Percentiles rank a stretch among this genome's conserved stretches.
phyloP scores from a whole-genome alignment of 2,329 filamentous ascomycete species.

The Pseudogymnoascus sp. region DNA sequence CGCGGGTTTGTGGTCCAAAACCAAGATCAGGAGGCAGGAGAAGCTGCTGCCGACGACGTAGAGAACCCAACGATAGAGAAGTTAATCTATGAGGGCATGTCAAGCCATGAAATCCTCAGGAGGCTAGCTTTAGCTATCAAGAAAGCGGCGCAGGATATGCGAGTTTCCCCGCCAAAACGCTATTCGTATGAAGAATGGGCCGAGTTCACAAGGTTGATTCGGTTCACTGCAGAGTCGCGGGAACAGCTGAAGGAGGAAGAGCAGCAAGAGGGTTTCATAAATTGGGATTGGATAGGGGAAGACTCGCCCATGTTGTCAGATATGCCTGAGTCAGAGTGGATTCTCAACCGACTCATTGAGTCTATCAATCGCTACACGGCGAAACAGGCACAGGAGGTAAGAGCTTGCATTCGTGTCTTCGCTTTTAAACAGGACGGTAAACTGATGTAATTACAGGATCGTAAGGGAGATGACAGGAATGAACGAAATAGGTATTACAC shows the following conservation, averaged over 20 bases:
- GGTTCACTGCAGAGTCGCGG: constrained; percentile 40
- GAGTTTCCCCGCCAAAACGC: constrained; percentile 39
- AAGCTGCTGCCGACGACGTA: constrained; percentile 14
- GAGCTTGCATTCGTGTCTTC: not conserved
- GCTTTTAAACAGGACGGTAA: not conserved
- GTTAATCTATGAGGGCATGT: constrained; percentile 9
- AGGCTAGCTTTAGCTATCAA: constrained; percentile 53
- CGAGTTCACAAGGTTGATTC: constrained; percentile 57
- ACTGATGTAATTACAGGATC: not conserved
- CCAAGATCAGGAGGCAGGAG: constrained; percentile 27
- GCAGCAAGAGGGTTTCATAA: constrained; percentile 52
- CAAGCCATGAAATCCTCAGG: constrained; percentile 41
- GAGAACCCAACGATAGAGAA: constrained; percentile 14
- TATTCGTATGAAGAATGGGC: constrained; percentile 67
- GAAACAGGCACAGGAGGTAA: constrained; percentile 25
- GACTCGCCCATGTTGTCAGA: constrained; percentile 61
- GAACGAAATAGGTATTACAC: not conserved
- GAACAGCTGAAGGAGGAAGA: constrained; percentile 38
- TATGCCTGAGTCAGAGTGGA: constrained; percentile 59
- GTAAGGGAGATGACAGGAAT: not conserved
- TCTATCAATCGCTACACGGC: constrained; percentile 44
- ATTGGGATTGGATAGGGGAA: constrained; percentile 70
- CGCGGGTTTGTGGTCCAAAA: constrained; percentile 29
- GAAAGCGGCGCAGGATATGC: constrained; percentile 48
- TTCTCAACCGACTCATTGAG: constrained; percentile 59